Evolutionary conservation across 164 flowering plant species (phyloP).

Genomic region (Nelumbo lutea): DNA sequence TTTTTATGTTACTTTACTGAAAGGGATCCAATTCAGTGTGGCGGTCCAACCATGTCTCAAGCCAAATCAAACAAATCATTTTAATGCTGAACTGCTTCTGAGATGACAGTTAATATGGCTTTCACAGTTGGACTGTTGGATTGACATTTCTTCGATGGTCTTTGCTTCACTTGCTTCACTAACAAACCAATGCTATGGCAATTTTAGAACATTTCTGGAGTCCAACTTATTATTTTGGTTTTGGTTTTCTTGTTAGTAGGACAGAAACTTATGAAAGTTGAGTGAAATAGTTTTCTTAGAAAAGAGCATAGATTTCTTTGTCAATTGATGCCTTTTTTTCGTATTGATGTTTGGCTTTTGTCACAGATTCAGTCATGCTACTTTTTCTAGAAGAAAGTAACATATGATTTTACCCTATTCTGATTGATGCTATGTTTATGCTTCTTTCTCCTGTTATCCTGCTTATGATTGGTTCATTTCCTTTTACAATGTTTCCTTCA

Average conservation of each 20-base stretch:
- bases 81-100: too few relatives aligned
- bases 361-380: constrained; percentile 67
- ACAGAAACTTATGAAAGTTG: neutral
- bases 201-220: too few relatives aligned
- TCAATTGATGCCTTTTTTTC: neutral
- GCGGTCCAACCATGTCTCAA: too few relatives aligned
- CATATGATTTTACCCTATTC: constrained; percentile 77
- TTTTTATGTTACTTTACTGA: neutral
- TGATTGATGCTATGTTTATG: constrained; percentile 56
- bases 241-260: too few relatives aligned
- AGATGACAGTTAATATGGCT: too few relatives aligned
- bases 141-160: too few relatives aligned
- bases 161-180: too few relatives aligned
- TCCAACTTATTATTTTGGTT: too few relatives aligned
- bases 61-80: too few relatives aligned
- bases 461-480: constrained; percentile 91
- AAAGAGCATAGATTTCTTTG: neutral
- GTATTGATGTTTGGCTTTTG: neutral
- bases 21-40: too few relatives aligned
- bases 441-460: constrained; percentile 80
- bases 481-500: constrained; percentile 79
- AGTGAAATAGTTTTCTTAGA: neutral
- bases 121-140: too few relatives aligned
- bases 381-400: constrained; percentile 81
- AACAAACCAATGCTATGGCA: too few relatives aligned